These are phyloP conservation scores for Rhodotorula kratochvilovae DNA, from an alignment of 768 basidiomycete species.

Conservation along the genomic window DNA sequence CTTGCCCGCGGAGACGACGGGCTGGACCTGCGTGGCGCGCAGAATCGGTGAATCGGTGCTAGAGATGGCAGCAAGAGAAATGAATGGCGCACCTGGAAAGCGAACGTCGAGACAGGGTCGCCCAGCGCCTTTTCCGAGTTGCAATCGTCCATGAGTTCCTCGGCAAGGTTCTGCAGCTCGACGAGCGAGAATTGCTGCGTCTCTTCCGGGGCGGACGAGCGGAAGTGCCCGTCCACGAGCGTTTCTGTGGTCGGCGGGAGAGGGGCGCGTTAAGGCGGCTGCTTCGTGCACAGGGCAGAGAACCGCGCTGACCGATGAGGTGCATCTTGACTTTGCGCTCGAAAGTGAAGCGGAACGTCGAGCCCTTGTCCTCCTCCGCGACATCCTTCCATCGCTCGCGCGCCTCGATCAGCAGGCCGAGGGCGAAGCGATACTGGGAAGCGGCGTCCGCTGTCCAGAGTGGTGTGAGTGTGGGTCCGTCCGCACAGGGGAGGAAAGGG, in stretches of 20 bases:
- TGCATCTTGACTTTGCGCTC: conserved; percentile 29
- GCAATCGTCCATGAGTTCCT: conserved; percentile 29
- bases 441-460: conserved; percentile 12
- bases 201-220: background rate
- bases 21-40: background rate
- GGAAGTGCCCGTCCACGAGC: conserved; percentile 11
- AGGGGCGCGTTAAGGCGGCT: background rate
- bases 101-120: conserved; percentile 19
- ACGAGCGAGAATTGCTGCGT: background rate
- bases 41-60: background rate
- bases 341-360: conserved; percentile 21
- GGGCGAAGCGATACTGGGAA: conserved; percentile 14
- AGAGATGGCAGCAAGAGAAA: background rate
- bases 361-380: conserved; percentile 12
- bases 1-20: conserved; percentile 13
- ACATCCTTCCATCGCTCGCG: conserved; percentile 11
- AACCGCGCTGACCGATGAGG: background rate
- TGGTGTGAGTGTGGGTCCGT: too few relatives aligned
- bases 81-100: conserved; percentile 9
- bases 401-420: conserved; percentile 14
- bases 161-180: conserved; percentile 17
- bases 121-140: background rate
- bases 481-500: background rate
- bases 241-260: background rate
- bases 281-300: background rate